Conservation (phyloP, 495 filamentous ascomycete species). For the Penicillium dipodomyicola region DNA sequence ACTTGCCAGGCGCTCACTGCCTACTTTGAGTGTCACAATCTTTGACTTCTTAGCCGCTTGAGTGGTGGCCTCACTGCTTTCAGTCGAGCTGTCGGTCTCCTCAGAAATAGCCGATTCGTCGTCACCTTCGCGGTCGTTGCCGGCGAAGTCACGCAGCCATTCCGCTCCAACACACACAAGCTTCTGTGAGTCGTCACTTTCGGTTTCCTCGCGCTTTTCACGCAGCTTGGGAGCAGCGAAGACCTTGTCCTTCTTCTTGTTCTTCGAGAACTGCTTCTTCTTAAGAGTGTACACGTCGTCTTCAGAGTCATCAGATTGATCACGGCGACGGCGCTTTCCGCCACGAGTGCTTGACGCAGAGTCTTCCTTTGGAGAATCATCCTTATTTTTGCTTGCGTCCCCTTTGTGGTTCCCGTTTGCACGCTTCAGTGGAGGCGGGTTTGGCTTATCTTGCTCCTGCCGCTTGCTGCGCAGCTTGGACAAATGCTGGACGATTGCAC, state of each 20-base stretch:
- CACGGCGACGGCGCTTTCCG: neutral
- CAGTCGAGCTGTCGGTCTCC: neutral
- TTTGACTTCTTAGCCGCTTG: neutral
- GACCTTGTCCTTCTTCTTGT: neutral
- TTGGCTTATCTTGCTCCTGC: conserved; percentile 26
- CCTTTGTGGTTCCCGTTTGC: neutral
- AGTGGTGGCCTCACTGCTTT: neutral
- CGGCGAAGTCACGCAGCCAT: neutral
- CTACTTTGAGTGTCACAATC: neutral
- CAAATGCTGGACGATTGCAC: conserved; percentile 50
- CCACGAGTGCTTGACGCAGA: neutral
- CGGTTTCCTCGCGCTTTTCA: neutral
- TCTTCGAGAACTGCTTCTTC: neutral
- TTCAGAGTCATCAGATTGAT: neutral
- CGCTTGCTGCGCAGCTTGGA: conserved; percentile 43
- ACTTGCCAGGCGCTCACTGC: neutral
- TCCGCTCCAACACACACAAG: neutral
- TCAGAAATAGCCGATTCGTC: neutral
- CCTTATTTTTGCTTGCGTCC: neutral
- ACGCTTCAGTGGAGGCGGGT: conserved; percentile 39
- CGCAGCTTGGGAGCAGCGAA: neutral
- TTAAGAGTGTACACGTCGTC: neutral
- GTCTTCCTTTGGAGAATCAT: neutral
- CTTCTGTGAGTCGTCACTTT: neutral
- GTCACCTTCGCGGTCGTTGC: neutral